Base-by-base conservation (phyloP, 2,329 filamentous ascomycete species). In the Talaromyces sp. region DNA sequence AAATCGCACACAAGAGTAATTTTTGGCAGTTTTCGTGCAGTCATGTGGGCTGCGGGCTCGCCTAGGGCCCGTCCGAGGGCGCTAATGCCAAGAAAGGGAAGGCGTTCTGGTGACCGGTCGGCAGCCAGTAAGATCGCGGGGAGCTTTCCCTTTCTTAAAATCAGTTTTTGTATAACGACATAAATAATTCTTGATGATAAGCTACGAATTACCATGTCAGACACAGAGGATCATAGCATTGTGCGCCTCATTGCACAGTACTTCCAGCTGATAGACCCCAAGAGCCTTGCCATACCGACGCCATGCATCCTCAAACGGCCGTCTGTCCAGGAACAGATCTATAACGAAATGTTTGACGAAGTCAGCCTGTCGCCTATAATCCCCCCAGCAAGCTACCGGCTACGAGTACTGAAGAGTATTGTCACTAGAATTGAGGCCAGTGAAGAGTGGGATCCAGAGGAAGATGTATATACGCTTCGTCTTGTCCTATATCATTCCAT, bases 361-460 rank as follows among this genome's bases (percentile, higher is more conserved):
- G 77, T 81, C 49, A 78, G 75, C 0, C 70, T 86, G 55, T 73
- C 78, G 55, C 82, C 84, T 67, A 77, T 61, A 27, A 61, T 84
- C 8, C 89, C 89, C 19, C 88, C 90, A 8, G 77, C 81, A 21
- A 79, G 87, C 56, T 96, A 96, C 70, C 86, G 87, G 65, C 75
- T 89, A 17, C 83, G 86, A 62, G 83, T 91, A 0, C 75, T 97
- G 56, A 96, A 96, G 72, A 79, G 85, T 64, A 80, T 97, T 35
- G 78, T 91, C 13, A 76, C 80, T 8, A 84, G 80, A 60, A 86
- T 96, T 57, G 91, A 96, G 73, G 77, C 81, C 31, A 84, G 88
- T 35, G 91, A 50, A 4, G 29, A 96, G 54, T 81, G 85, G 60
- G 86, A 96, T 73, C 93, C 91, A 75, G 90, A 96, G 67, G 82